A percentile compares a stretch with the other conserved stretches of the same genome.
phyloP scores from a whole-genome alignment of 2,329 filamentous ascomycete species.

The Rutstroemia sp. region DNA sequence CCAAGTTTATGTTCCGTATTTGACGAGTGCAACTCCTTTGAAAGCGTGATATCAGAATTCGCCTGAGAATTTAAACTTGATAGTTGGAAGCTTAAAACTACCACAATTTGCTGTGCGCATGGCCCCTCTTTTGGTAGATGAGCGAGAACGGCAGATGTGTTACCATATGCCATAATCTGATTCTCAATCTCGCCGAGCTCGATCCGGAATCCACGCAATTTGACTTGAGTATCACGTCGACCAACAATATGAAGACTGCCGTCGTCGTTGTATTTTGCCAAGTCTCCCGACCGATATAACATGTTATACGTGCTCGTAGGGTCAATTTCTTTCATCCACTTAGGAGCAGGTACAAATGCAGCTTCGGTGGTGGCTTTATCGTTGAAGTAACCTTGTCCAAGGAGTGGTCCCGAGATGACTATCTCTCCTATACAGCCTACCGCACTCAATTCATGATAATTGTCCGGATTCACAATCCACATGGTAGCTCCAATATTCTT shows the following conservation, averaged over 20 bases:
- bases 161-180: slow-evolving; percentile 33
- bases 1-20: background rate
- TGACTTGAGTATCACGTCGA: slow-evolving; percentile 61
- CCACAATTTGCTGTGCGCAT: slow-evolving; percentile 27
- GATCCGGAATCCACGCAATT: slow-evolving; percentile 57
- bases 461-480: slow-evolving; percentile 33
- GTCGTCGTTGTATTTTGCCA: slow-evolving; percentile 46
- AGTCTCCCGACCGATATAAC: slow-evolving; percentile 54
- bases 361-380: slow-evolving; percentile 49
- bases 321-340: slow-evolving; percentile 32
- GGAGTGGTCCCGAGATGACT: slow-evolving; percentile 41
- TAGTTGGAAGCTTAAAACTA: background rate
- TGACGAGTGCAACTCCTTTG: slow-evolving; percentile 2
- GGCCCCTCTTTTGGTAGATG: slow-evolving; percentile 28
- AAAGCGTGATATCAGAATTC: background rate
- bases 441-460: slow-evolving; percentile 18
- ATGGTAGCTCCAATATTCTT: slow-evolving; percentile 14
- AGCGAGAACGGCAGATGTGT: slow-evolving; percentile 26
- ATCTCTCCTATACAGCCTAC: slow-evolving; percentile 26
- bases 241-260: slow-evolving; percentile 45
- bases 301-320: slow-evolving; percentile 34
- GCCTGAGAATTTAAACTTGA: background rate
- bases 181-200: slow-evolving; percentile 49
- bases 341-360: slow-evolving; percentile 49
- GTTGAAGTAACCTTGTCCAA: slow-evolving; percentile 54